phyloP scores from a whole-genome alignment of 352 stramenopile species.

The Phytophthora pinifolia region DNA sequence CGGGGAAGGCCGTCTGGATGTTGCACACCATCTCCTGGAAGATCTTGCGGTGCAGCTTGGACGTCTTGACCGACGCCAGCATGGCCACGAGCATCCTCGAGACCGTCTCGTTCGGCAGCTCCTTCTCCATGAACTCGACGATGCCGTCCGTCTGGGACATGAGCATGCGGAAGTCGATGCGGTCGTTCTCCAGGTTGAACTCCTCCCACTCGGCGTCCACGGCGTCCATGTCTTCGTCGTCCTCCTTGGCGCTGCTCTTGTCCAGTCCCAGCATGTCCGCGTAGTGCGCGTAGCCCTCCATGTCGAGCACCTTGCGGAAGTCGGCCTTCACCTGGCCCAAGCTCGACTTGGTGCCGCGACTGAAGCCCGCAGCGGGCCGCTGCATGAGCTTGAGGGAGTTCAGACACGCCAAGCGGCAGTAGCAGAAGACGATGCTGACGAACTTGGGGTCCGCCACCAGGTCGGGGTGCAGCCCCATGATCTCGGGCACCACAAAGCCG shows the following conservation, averaged over 20 bases:
- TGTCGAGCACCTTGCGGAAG: conserved; percentile 77
- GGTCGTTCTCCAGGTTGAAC: conserved; percentile 85
- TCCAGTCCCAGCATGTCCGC: conserved; percentile 81
- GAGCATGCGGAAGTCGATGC: conserved; percentile 85
- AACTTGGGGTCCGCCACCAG: conserved; percentile 75
- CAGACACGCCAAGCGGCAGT: conserved; percentile 77
- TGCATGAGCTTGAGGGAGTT: conserved; percentile 84
- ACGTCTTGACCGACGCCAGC: conserved; percentile 83
- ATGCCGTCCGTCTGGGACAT: conserved; percentile 66
- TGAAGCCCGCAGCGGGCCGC: conserved; percentile 43
- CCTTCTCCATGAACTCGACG: conserved; percentile 57
- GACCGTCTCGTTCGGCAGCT: conserved; percentile 76
- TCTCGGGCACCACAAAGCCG: conserved; percentile 58
- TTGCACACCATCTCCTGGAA: conserved; percentile 89
- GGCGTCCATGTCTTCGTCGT: conserved; percentile 31
- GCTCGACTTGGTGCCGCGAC: conserved; percentile 64
- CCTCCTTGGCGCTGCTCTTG: conserved; percentile 18
- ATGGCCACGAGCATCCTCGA: conserved; percentile 85
- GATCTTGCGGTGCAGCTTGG: conserved; percentile 86
- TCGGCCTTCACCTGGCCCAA: conserved; percentile 85
- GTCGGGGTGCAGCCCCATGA: conserved; percentile 79
- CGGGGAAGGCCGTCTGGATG: conserved; percentile 75
- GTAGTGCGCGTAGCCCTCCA: conserved; percentile 66
- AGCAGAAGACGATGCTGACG: conserved; percentile 80
- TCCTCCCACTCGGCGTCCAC: conserved; percentile 86